These are phyloP conservation scores for Silybum marianum DNA, from an alignment of 129 eudicot genomes.

Conservation along the genomic window DNA sequence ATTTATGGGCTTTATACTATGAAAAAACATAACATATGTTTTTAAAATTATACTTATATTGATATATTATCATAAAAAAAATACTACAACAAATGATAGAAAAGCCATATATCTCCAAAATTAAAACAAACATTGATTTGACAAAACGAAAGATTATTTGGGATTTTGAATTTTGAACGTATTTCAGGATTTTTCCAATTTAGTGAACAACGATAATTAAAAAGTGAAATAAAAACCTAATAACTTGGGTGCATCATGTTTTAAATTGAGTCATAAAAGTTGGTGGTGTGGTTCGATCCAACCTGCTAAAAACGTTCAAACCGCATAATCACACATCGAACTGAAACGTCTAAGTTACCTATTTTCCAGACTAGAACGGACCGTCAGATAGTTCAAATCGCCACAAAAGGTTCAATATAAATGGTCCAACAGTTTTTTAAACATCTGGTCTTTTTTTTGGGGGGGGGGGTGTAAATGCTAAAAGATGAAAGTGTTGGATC, in stretches of 20 bases:
- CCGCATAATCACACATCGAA: not conserved
- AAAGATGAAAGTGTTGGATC: too few species aligned
- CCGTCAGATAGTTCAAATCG: not conserved
- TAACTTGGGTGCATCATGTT: not conserved
- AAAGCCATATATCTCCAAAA: not conserved
- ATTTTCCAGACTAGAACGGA: not conserved
- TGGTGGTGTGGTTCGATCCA: not conserved
- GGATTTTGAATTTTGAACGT: not conserved
- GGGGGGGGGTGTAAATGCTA: not conserved
- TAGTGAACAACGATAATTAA: not conserved
- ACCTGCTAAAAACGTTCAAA: not conserved
- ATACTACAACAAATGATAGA: too few species aligned
- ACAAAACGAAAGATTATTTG: not conserved
- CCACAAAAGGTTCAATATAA: not conserved
- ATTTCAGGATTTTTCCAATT: not conserved
- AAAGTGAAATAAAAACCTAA: too few species aligned
- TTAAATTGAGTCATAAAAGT: not conserved
- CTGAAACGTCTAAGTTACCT: not conserved
- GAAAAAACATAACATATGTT: not conserved
- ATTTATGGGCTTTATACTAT: not conserved
- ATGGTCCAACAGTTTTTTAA: not conserved
- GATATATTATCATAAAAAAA: too few species aligned
- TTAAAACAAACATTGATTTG: not conserved
- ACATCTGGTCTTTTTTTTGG: not conserved
- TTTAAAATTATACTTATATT: not conserved